These are phyloP conservation scores for Prunus padus DNA, from an alignment of 306 rosid genomes.

Conservation along the genomic window DNA sequence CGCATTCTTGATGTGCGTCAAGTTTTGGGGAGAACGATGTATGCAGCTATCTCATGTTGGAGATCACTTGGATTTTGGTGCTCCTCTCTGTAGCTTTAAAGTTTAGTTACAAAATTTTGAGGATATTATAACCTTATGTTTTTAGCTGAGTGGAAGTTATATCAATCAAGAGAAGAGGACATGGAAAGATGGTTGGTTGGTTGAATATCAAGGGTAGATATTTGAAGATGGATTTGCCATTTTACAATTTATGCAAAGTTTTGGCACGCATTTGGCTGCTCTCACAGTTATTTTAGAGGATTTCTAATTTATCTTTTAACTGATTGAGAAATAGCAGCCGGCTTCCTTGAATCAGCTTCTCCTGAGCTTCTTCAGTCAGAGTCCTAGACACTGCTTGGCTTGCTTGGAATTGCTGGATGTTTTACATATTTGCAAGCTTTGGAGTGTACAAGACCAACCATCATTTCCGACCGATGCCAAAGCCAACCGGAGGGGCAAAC, in stretches of 20 bases:
- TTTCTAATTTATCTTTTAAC: neutral
- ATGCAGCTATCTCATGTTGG: conserved; percentile 16
- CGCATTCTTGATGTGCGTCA: conserved; percentile 67
- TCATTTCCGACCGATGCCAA: neutral
- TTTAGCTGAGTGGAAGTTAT: neutral
- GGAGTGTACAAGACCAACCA: neutral
- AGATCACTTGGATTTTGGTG: conserved; percentile 9
- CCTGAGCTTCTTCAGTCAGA: neutral
- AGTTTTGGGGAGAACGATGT: conserved; percentile 13
- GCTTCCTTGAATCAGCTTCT: neutral
- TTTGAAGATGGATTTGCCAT: neutral
- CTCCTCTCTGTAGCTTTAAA: neutral
- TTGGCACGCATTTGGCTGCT: neutral
- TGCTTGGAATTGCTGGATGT: neutral
- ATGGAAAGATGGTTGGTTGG: neutral
- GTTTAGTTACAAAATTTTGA: neutral
- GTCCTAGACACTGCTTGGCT: neutral
- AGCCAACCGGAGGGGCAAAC: neutral
- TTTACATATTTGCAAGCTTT: neutral
- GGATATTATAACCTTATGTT: neutral
- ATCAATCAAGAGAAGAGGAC: neutral
- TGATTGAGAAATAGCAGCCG: neutral
- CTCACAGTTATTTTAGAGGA: neutral
- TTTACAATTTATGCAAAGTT: neutral
- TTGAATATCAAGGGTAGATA: neutral